phyloP scores from a whole-genome alignment of 495 filamentous ascomycete genomes.

The Bathelium albidoporum region DNA sequence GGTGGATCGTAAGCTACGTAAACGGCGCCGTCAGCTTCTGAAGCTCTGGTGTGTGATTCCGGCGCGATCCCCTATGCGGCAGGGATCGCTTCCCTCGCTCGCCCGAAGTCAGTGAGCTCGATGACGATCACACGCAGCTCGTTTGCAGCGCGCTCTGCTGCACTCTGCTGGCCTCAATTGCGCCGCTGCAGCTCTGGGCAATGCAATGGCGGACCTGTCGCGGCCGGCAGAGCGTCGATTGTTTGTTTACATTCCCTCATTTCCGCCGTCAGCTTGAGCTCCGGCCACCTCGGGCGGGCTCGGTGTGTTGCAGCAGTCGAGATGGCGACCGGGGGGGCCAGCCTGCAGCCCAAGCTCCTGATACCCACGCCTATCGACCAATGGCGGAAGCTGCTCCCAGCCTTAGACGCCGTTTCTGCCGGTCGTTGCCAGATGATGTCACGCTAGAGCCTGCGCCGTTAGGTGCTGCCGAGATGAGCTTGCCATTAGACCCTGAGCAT shows the following conservation, averaged over 20 bases:
- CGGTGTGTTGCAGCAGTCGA: not conserved
- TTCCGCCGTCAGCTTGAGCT: slow-evolving; percentile 1
- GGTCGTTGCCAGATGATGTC: not conserved
- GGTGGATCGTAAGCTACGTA: not conserved
- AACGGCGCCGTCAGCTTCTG: slow-evolving; percentile 3
- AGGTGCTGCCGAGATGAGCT: not conserved
- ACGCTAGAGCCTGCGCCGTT: not conserved
- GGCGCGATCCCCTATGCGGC: not conserved
- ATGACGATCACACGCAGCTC: not conserved
- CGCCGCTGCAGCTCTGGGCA: not conserved
- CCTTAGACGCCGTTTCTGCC: not conserved
- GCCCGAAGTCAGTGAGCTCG: not conserved
- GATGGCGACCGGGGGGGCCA: not conserved
- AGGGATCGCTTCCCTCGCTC: not conserved
- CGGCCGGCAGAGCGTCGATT: not conserved
- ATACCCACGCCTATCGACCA: slow-evolving; percentile 1
- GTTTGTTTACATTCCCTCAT: slow-evolving; percentile 3
- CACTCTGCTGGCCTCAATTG: not conserved
- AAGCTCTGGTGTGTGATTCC: not conserved
- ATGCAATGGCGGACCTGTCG: not conserved
- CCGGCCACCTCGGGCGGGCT: not conserved
- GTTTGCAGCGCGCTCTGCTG: not conserved
- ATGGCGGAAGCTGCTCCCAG: not conserved
- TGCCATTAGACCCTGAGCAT: not conserved
- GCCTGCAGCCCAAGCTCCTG: not conserved